A percentile compares a stretch with the other conserved stretches of the same genome.
These are phyloP conservation scores for Colletotrichum shisoi DNA, from an alignment of 2,329 filamentous ascomycete species.

Conservation along the genomic window DNA sequence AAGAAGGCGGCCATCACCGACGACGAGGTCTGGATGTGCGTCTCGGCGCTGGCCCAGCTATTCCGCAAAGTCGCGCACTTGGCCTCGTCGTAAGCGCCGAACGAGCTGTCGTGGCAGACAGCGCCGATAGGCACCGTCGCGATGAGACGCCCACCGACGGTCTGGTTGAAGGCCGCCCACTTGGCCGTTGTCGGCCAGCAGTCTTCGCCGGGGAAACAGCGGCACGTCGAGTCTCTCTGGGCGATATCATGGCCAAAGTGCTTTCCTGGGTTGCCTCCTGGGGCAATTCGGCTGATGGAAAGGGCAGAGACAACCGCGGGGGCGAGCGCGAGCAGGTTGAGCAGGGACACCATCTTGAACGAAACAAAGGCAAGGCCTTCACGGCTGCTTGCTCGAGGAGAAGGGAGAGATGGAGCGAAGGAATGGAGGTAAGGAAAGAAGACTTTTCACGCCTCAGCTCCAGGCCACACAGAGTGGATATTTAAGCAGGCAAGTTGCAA, in stretches of 20 bases:
- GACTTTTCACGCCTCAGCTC: slow-evolving; percentile 4
- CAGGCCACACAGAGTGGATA: slow-evolving; percentile 9
- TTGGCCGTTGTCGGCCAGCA: slow-evolving; percentile 59
- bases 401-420: background rate
- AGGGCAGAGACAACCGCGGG: slow-evolving; percentile 29
- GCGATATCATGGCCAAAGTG: slow-evolving; percentile 1
- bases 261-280: slow-evolving; percentile 2
- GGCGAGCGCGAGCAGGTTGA: slow-evolving; percentile 32
- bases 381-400: background rate
- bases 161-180: slow-evolving; percentile 61
- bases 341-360: slow-evolving; percentile 32
- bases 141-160: slow-evolving; percentile 60
- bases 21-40: slow-evolving; percentile 54
- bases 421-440: slow-evolving; percentile 17
- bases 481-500: slow-evolving; percentile 21
- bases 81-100: slow-evolving; percentile 58
- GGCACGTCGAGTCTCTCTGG: slow-evolving; percentile 46
- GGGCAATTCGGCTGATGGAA: slow-evolving; percentile 10
- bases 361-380: slow-evolving; percentile 6
- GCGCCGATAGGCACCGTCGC: slow-evolving; percentile 59
- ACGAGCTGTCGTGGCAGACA: slow-evolving; percentile 60
- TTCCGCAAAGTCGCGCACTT: slow-evolving; percentile 54
- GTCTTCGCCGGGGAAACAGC: slow-evolving; percentile 59
- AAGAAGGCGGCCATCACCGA: slow-evolving; percentile 52
- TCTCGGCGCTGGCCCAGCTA: slow-evolving; percentile 55